Conservation (phyloP, 306 rosid genomes). For the Luffa aegyptiaca region DNA sequence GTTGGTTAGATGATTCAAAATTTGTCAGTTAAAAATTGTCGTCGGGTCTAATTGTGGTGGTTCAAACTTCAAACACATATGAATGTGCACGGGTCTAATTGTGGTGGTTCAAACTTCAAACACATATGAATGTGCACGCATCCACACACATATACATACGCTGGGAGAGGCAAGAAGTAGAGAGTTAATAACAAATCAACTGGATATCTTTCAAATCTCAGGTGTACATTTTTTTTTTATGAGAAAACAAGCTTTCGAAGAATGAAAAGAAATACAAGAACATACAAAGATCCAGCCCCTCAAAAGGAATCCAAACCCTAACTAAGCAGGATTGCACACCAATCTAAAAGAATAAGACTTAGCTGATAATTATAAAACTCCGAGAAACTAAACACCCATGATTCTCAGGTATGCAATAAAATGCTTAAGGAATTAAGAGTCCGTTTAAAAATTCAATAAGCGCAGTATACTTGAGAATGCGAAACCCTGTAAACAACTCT, state of each 20-base stretch:
- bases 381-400: not conserved
- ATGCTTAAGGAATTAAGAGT: not conserved
- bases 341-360: not conserved
- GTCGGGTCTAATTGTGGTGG: not conserved
- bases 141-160: not conserved
- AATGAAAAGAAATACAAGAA: not conserved
- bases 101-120: not conserved
- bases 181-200: not conserved
- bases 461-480: not conserved
- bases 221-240: not conserved
- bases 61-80: not conserved
- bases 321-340: not conserved
- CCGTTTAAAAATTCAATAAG: not conserved
- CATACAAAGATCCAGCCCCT: not conserved
- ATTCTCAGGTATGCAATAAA: not conserved
- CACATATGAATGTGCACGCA: not conserved
- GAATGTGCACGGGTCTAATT: not conserved
- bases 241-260: not conserved
- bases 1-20: not conserved
- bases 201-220: not conserved
- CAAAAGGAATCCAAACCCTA: not conserved
- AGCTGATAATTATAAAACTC: not conserved
- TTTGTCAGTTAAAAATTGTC: not conserved
- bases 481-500: not conserved
- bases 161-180: not conserved